These are phyloP conservation scores for Cladosporium cucumerinum DNA, from an alignment of 2,329 filamentous ascomycete species.

Conservation along the genomic window DNA sequence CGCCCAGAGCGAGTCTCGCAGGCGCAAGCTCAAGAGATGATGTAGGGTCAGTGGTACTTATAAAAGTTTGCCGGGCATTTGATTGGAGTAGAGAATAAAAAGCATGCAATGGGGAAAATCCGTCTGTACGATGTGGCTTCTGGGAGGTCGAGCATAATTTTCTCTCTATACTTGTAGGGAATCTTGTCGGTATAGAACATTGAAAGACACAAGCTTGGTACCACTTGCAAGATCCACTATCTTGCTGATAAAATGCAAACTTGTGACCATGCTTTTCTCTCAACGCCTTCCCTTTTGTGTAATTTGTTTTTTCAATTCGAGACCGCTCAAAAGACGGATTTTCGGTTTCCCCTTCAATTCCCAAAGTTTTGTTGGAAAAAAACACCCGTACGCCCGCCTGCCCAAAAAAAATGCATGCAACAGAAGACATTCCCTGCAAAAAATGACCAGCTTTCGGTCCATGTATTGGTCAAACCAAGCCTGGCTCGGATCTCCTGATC, in stretches of 20 bases:
- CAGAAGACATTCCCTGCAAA: background rate
- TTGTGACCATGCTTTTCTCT: too few species aligned
- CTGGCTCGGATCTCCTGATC: too few species aligned
- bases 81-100: background rate
- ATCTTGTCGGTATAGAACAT: background rate
- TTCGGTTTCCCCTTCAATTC: background rate
- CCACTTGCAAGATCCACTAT: background rate
- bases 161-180: background rate
- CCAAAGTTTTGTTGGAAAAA: background rate
- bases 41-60: background rate
- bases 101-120: background rate
- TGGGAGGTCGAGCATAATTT: background rate
- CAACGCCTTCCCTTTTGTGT: too few species aligned
- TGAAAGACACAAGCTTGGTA: background rate
- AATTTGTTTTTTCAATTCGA: background rate
- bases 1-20: slow-evolving; percentile 45
- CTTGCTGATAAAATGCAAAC: too few species aligned
- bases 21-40: slow-evolving; percentile 31
- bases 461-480: too few species aligned
- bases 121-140: background rate
- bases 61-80: background rate
- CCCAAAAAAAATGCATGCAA: background rate
- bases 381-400: background rate
- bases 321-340: background rate
- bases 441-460: background rate